Base-by-base conservation (phyloP, 768 basidiomycete species). In the Chalciporus sphaerocephalus region DNA sequence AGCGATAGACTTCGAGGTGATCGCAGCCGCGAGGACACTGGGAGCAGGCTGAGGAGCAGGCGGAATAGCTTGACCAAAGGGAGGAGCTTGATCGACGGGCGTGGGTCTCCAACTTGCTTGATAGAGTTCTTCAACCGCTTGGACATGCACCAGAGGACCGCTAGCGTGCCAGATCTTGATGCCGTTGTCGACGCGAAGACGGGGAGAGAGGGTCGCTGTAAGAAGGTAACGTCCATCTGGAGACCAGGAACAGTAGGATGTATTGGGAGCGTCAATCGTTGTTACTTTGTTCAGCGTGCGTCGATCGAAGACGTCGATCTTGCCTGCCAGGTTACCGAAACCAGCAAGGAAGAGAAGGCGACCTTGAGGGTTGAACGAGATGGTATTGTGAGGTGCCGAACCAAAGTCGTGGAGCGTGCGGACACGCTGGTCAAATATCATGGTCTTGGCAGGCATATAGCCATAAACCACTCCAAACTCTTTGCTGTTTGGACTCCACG, bases 391-490 rank as follows among this genome's bases (percentile, higher is more conserved):
- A 33, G 93, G 93, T 10, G 85, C 79, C 5, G 85, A 72, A 36
- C 93, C 95, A 55, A 98, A 97, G 53, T 97, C 93, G 62, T 94
- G 85, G 28, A 95, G 70, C 2, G 84, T 75, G 44, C 87, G 85
- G 40, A 92, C 90, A 41, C 93, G 87, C 51, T 88, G 81, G 64
- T 98, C 93, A 58, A 97, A 96, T 10, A 97, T 66, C 75, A 87
- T 84, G 0, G 85, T 81, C 65, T 95, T 93, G 4, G 96, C 91
- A 5, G 95, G 96, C 92, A 97, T 97, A 61, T 80, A 99, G 58
- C 96, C 95, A 61, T 97, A 98, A 21, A 92, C 87, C 27, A 97
- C 93, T 38, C 83, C 85, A 61, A 99, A 99, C 67, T 99, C 96
- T 67, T 94, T 92, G 40, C 91, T 92, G 56, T 92, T 93, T 7